phyloP scores from a whole-genome alignment of 148 eudicot species.

The Vaccinium darrowii region DNA sequence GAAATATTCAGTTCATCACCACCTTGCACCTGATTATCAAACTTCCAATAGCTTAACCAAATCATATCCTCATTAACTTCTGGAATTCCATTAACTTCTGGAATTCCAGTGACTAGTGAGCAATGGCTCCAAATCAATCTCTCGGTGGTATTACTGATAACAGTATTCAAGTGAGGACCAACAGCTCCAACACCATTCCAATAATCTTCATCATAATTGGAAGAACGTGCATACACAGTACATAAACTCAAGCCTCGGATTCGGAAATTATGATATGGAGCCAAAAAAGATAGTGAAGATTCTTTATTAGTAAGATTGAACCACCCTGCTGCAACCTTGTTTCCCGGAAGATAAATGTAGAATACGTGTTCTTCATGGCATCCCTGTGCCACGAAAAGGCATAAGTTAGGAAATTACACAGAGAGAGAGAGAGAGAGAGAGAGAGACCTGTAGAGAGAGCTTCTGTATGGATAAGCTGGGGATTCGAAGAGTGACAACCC shows the following conservation, averaged over 20 bases:
- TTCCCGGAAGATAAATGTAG: background rate
- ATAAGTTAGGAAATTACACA: too few relatives aligned
- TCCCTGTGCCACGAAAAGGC: background rate
- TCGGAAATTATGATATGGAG: background rate
- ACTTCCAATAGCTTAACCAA: slow-evolving; percentile 13
- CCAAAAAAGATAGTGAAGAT: background rate
- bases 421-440: background rate
- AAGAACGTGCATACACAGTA: background rate
- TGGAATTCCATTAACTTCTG: too few relatives aligned
- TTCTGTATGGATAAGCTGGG: background rate
- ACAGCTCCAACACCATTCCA: too few relatives aligned
- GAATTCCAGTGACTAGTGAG: background rate
- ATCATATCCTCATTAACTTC: background rate
- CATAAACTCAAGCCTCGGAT: slow-evolving; percentile 10
- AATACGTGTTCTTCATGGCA: slow-evolving; percentile 9
- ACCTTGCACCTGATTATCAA: slow-evolving; percentile 7
- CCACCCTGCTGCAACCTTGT: background rate
- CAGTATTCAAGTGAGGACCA: background rate
- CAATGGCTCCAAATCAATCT: background rate
- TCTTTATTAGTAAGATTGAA: background rate
- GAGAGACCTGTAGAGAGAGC: background rate
- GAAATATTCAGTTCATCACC: slow-evolving; percentile 7
- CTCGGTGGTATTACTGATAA: background rate
- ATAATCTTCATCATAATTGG: too few relatives aligned
- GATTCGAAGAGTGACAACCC: background rate